Conservation (phyloP, 2,329 filamentous ascomycete genomes). For the Fusarium circinatum region DNA sequence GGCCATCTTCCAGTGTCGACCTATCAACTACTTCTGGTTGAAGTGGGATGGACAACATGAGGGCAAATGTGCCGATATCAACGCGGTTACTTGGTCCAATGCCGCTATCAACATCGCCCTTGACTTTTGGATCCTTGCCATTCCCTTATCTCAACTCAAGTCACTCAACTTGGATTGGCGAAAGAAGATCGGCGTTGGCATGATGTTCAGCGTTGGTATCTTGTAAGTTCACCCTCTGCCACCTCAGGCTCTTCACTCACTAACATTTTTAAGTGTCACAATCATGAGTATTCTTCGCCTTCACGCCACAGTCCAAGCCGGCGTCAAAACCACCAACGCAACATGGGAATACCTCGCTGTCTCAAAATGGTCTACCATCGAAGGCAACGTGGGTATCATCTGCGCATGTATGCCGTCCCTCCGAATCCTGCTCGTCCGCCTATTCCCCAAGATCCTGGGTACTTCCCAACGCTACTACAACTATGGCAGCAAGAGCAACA, state of each 20-base stretch:
- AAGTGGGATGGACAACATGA: conserved; percentile 59
- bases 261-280: conserved; percentile 45
- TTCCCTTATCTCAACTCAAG: conserved; percentile 60
- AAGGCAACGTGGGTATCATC: conserved; percentile 53
- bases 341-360: conserved; percentile 50
- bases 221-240: conserved; percentile 48
- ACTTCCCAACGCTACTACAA: conserved; percentile 47
- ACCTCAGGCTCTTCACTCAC: neutral
- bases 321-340: conserved; percentile 44
- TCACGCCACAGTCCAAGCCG: conserved; percentile 47
- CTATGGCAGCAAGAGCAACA: conserved; percentile 33
- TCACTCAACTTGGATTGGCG: conserved; percentile 56
- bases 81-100: conserved; percentile 61
- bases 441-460: conserved; percentile 52
- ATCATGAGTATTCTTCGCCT: conserved; percentile 53
- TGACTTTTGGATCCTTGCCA: conserved; percentile 62
- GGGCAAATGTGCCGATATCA: conserved; percentile 62
- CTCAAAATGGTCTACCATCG: conserved; percentile 51
- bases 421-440: conserved; percentile 48
- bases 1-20: conserved; percentile 62
- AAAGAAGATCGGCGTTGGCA: conserved; percentile 59
- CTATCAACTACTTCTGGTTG: conserved; percentile 63
- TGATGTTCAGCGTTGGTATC: conserved; percentile 63
- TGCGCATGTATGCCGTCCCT: conserved; percentile 54
- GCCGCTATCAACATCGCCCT: conserved; percentile 63